Evolutionary conservation across 2,329 filamentous ascomycete genomes (phyloP).

Genomic region (Leptoxyphium fumago): DNA sequence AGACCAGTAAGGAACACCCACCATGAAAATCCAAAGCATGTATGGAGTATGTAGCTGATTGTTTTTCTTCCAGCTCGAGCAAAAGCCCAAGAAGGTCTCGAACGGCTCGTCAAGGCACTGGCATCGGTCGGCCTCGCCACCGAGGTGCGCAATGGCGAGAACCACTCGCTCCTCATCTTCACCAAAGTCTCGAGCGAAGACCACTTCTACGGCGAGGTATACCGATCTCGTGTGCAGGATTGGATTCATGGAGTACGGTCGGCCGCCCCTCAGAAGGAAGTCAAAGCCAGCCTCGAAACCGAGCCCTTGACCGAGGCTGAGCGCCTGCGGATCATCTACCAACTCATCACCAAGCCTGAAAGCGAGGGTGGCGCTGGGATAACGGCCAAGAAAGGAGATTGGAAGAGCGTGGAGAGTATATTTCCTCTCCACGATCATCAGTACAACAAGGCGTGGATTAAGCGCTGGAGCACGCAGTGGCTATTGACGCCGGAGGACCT

Average conservation of each 20-base stretch:
- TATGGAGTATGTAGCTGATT: not conserved
- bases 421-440: slow-evolving; percentile 36
- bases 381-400: slow-evolving; percentile 35
- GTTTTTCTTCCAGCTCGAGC: slow-evolving; percentile 39
- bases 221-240: slow-evolving; percentile 69
- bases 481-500: slow-evolving; percentile 33
- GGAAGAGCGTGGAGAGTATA: slow-evolving; percentile 34
- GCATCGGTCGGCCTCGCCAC: slow-evolving; percentile 68
- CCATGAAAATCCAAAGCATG: not conserved
- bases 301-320: slow-evolving; percentile 81
- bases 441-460: slow-evolving; percentile 39
- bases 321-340: slow-evolving; percentile 71
- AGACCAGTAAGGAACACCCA: slow-evolving; percentile 39
- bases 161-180: slow-evolving; percentile 66
- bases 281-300: slow-evolving; percentile 49
- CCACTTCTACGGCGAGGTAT: slow-evolving; percentile 65
- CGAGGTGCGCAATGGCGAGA: slow-evolving; percentile 70
- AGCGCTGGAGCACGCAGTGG: slow-evolving; percentile 35
- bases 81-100: slow-evolving; percentile 60
- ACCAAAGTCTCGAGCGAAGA: slow-evolving; percentile 62
- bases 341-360: slow-evolving; percentile 44
- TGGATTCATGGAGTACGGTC: slow-evolving; percentile 83
- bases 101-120: slow-evolving; percentile 61
- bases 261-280: slow-evolving; percentile 59
- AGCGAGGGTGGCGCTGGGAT: slow-evolving; percentile 36